These are phyloP conservation scores for Irineochytrium annulatum DNA, from an alignment of 192 early-diverging fungal species.

Conservation along the genomic window DNA sequence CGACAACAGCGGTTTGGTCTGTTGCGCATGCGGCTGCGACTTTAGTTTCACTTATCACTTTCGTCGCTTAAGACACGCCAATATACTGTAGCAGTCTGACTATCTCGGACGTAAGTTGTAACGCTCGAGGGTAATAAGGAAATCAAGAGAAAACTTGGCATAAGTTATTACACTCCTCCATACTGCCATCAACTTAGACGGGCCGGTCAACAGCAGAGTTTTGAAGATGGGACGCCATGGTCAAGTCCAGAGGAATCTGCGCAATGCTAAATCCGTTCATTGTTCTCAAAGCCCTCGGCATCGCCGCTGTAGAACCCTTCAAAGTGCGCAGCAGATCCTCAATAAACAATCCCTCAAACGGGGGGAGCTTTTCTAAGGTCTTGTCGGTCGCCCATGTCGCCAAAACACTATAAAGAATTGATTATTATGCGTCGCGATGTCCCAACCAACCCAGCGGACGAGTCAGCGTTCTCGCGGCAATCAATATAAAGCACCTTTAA, in stretches of 20 bases:
- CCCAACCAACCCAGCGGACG: background rate
- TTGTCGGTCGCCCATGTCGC: constrained; percentile 22
- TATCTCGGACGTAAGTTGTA: no score
- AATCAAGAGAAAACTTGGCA: no score
- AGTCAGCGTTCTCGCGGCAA: background rate
- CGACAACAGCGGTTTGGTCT: no score
- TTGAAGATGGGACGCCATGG: no score
- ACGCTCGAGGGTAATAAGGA: no score
- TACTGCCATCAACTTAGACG: no score
- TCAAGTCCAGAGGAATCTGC: background rate
- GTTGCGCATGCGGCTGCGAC: no score
- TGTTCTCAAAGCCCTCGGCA: background rate
- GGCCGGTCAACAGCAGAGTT: no score
- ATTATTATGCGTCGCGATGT: background rate
- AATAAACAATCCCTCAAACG: background rate
- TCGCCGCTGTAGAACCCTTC: background rate
- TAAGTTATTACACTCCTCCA: no score
- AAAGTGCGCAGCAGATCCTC: background rate
- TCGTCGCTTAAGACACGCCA: no score
- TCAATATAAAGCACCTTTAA: background rate
- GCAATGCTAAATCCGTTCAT: background rate
- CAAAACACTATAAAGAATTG: background rate
- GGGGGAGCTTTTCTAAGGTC: background rate
- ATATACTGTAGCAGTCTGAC: no score
- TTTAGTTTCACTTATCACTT: no score